Evolutionary conservation across 2,329 filamentous ascomycete genomes (phyloP).

Genomic region (Fusarium duplospermum): DNA sequence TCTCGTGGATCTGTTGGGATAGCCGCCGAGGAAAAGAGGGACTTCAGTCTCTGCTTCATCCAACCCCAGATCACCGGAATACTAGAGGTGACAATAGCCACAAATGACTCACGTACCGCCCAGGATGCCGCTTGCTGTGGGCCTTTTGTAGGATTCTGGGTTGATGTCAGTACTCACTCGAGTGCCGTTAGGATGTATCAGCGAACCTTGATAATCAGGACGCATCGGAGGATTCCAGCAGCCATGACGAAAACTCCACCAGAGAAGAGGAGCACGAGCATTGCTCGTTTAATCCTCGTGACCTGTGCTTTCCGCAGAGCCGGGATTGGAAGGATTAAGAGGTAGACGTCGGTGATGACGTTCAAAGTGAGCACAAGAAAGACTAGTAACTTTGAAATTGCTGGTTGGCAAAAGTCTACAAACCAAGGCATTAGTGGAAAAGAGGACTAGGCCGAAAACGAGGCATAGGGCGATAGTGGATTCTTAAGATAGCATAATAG

Average conservation of each 20-base stretch:
- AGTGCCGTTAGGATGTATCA: too few relatives aligned
- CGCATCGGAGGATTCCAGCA: slow-evolving; percentile 49
- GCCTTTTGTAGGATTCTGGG: slow-evolving; percentile 48
- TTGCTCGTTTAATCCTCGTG: slow-evolving; percentile 59
- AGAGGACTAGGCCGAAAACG: not conserved
- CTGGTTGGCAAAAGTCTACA: slow-evolving; percentile 51
- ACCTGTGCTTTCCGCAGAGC: slow-evolving; percentile 65
- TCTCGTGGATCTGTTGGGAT: too few relatives aligned
- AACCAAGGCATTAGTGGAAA: not conserved
- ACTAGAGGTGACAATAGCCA: slow-evolving; percentile 50
- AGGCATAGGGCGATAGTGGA: too few relatives aligned
- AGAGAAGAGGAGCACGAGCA: slow-evolving; percentile 61
- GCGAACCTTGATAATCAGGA: slow-evolving; percentile 47
- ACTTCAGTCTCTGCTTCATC: not conserved
- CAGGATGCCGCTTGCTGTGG: slow-evolving; percentile 48
- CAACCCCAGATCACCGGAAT: slow-evolving; percentile 42
- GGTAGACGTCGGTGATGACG: slow-evolving; percentile 52
- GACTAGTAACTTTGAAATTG: slow-evolving; percentile 51
- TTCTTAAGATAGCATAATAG: too few relatives aligned
- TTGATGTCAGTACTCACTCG: not conserved
- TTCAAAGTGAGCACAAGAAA: slow-evolving; percentile 50
- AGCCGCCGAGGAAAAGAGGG: too few relatives aligned
- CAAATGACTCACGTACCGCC: slow-evolving; percentile 51
- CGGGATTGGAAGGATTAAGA: slow-evolving; percentile 54
- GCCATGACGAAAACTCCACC: slow-evolving; percentile 52